Evolutionary conservation across 495 filamentous ascomycete species (phyloP).

Genomic region (Penicillium turbatum): DNA sequence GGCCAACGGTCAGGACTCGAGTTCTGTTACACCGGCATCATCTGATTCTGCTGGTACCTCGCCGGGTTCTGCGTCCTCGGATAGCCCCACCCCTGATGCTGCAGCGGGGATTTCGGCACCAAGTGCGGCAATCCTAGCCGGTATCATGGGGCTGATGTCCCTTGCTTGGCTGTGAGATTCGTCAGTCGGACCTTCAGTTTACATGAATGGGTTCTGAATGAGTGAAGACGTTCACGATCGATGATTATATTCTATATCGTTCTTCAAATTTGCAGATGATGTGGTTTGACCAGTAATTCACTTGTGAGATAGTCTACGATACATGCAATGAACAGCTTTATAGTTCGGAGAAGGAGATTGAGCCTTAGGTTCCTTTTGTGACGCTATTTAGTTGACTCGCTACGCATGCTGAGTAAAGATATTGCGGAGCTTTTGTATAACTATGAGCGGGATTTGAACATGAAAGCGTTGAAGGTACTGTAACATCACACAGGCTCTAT

Average conservation of each 20-base stretch:
- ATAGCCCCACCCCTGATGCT: slow-evolving; percentile 18
- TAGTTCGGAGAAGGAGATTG: no score
- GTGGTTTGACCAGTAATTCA: neutral
- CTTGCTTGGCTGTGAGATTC: slow-evolving; percentile 25
- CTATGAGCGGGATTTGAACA: no score
- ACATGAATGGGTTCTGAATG: neutral
- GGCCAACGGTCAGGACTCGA: slow-evolving; percentile 3
- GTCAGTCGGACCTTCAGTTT: neutral
- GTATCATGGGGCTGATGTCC: slow-evolving; percentile 23
- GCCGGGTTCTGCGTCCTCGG: slow-evolving; percentile 6
- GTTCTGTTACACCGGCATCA: neutral
- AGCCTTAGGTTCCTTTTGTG: no score
- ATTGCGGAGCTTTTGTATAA: neutral
- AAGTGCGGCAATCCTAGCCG: slow-evolving; percentile 17
- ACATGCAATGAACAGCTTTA: neutral
- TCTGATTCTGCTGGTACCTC: neutral
- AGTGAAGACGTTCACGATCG: neutral
- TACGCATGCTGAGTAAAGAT: no score
- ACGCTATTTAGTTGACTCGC: no score
- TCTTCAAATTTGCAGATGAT: slow-evolving; percentile 3
- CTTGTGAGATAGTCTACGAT: neutral
- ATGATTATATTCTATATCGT: slow-evolving; percentile 7
- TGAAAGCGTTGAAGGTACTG: neutral
- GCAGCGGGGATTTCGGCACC: slow-evolving; percentile 14
- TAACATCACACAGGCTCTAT: neutral